These are phyloP conservation scores for Globisporangium parvum DNA, from an alignment of 352 stramenopile species.

Conservation along the genomic window DNA sequence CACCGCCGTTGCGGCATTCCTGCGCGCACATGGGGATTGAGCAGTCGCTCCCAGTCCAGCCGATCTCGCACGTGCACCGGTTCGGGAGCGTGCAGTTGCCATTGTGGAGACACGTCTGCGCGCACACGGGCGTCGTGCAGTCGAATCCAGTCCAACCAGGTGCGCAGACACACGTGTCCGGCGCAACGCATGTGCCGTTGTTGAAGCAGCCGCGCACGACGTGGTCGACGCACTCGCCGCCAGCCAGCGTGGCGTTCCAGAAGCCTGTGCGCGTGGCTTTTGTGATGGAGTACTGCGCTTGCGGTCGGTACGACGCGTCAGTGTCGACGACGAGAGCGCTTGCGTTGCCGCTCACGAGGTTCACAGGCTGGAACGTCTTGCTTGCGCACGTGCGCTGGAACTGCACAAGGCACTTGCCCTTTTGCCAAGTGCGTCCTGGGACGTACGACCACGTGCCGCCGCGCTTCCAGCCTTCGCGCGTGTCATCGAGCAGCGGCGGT, in stretches of 20 bases:
- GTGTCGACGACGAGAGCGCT: slow-evolving; percentile 84
- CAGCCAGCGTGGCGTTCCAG: slow-evolving; percentile 48
- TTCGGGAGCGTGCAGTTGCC: slow-evolving; percentile 92
- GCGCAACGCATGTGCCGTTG: slow-evolving; percentile 92
- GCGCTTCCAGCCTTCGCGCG: slow-evolving; percentile 88
- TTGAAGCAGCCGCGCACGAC: slow-evolving; percentile 94
- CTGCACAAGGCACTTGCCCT: slow-evolving; percentile 92
- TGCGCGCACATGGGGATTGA: slow-evolving; percentile 88
- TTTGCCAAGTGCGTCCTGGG: slow-evolving; percentile 76
- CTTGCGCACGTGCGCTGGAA: slow-evolving; percentile 82
- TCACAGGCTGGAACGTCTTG: slow-evolving; percentile 13
- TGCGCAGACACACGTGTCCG: slow-evolving; percentile 78
- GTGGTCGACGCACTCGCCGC: slow-evolving; percentile 86
- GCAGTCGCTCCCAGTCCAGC: slow-evolving; percentile 88
- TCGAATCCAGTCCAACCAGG: slow-evolving; percentile 71
- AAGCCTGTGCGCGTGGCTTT: slow-evolving; percentile 42
- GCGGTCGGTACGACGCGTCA: slow-evolving; percentile 87
- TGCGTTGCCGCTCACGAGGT: slow-evolving; percentile 26
- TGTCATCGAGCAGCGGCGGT: slow-evolving; percentile 80
- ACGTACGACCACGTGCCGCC: slow-evolving; percentile 72
- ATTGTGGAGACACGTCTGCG: slow-evolving; percentile 62
- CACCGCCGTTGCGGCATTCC: slow-evolving; percentile 85
- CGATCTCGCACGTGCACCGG: slow-evolving; percentile 87
- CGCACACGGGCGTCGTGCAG: slow-evolving; percentile 75
- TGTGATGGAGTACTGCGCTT: slow-evolving; percentile 68